Percentiles rank a stretch among this genome's conserved stretches.
phyloP scores from a whole-genome alignment of 352 stramenopile genomes.

The Pythium monospermum region DNA sequence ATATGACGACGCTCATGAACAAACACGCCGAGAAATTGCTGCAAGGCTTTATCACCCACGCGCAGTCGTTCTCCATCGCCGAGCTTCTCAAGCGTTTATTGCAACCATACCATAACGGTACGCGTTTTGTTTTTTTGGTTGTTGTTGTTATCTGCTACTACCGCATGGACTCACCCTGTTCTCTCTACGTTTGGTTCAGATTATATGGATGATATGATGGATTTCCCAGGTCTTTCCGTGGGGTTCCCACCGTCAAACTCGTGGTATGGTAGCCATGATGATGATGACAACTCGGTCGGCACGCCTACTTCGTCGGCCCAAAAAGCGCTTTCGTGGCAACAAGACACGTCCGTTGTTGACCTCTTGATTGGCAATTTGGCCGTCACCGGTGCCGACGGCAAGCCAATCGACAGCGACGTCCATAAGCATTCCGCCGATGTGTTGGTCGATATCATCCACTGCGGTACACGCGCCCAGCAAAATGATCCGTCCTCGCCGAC shows the following conservation, averaged over 20 bases:
- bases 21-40: constrained; percentile 75
- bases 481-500: constrained; percentile 60
- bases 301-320: constrained; percentile 59
- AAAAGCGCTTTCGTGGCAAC: constrained; percentile 72
- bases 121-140: too few relatives aligned
- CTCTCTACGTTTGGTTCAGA: constrained; percentile 25
- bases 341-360: constrained; percentile 65
- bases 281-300: constrained; percentile 59
- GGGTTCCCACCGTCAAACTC: constrained; percentile 66
- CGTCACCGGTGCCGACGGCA: constrained; percentile 26
- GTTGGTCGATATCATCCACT: constrained; percentile 84
- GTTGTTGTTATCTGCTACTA: constrained; percentile 3
- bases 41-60: constrained; percentile 55
- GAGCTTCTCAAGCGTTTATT: constrained; percentile 81
- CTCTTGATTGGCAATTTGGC: constrained; percentile 53
- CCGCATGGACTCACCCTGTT: not conserved
- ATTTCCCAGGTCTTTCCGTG: constrained; percentile 78
- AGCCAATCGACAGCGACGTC: constrained; percentile 54
- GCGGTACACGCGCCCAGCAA: constrained; percentile 67
- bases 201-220: constrained; percentile 85
- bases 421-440: constrained; percentile 84
- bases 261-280: constrained; percentile 61
- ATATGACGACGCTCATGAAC: constrained; percentile 82
- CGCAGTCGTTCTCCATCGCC: constrained; percentile 72
- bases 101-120: constrained; percentile 73